Conservation (phyloP, 306 rosid species). For the Ziziphus jujuba region DNA sequence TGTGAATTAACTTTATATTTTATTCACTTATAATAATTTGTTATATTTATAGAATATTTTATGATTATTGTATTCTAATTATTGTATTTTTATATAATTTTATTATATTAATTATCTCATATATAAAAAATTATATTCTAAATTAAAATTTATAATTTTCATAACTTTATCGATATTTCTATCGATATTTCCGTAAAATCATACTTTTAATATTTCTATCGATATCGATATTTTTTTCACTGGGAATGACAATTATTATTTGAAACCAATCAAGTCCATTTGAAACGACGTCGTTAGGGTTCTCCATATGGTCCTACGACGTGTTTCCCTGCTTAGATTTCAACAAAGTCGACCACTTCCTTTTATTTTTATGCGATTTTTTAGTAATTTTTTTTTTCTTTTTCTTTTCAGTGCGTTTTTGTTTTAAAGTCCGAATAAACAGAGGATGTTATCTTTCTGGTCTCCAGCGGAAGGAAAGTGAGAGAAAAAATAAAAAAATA, state of each 20-base stretch:
- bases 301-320: neutral
- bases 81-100: too few species aligned
- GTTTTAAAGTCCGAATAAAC: conserved; percentile 15
- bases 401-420: neutral
- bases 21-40: too few species aligned
- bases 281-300: neutral
- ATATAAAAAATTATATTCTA: too few species aligned
- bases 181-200: too few species aligned
- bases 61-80: too few species aligned
- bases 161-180: too few species aligned
- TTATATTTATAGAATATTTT: too few species aligned
- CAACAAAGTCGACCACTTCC: neutral
- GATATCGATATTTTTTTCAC: too few species aligned
- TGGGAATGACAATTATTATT: conserved; percentile 22
- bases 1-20: too few species aligned
- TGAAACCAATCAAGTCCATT: neutral
- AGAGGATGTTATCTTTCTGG: conserved; percentile 39
- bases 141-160: too few species aligned
- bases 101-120: too few species aligned
- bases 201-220: too few species aligned
- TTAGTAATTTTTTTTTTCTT: neutral
- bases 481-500: conserved; percentile 11
- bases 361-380: neutral
- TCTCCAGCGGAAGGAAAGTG: conserved; percentile 34
- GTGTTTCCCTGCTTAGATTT: neutral